phyloP scores from a whole-genome alignment of 306 rosid genomes.

The Urtica urens region DNA sequence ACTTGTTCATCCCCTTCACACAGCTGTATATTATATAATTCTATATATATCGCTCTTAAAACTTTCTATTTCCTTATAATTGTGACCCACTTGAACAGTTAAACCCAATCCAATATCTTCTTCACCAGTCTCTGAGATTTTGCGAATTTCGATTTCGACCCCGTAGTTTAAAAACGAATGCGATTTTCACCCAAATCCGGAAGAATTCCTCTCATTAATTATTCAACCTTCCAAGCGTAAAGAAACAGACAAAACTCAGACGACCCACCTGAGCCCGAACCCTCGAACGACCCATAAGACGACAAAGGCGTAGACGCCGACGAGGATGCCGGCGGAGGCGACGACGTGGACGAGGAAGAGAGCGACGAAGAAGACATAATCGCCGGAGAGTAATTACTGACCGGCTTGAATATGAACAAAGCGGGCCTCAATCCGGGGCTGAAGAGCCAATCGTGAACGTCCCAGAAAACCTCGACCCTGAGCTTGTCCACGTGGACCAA shows the following conservation, averaged over 20 bases:
- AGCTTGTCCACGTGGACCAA: slow-evolving; percentile 56
- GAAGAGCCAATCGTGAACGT: slow-evolving; percentile 87
- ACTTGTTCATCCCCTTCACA: slow-evolving; percentile 37
- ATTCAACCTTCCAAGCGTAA: slow-evolving; percentile 84
- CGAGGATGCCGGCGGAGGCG: slow-evolving; percentile 23
- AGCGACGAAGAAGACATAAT: slow-evolving; percentile 27
- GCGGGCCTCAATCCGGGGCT: slow-evolving; percentile 83
- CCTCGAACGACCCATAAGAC: slow-evolving; percentile 43
- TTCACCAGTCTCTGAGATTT: slow-evolving; percentile 13
- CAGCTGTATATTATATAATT: slow-evolving; percentile 62
- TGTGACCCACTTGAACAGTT: slow-evolving; percentile 33
- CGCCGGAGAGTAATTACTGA: slow-evolving; percentile 16
- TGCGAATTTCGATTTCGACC: slow-evolving; percentile 27
- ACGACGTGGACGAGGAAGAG: slow-evolving; percentile 25
- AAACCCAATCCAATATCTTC: slow-evolving; percentile 15
- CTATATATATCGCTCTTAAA: slow-evolving; percentile 12
- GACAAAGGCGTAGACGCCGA: slow-evolving; percentile 41
- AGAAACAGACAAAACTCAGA: slow-evolving; percentile 80
- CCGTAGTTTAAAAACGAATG: slow-evolving; percentile 10
- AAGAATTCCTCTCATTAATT: slow-evolving; percentile 1
- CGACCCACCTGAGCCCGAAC: slow-evolving; percentile 44
- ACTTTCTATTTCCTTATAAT: slow-evolving; percentile 5
- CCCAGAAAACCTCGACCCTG: slow-evolving; percentile 81
- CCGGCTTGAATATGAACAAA: slow-evolving; percentile 72
- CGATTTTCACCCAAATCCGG: too few species aligned